A percentile compares a stretch with the other conserved stretches of the same genome.
Conservation (phyloP, 169 alveolate species). For the Fabrea salina region DNA sequence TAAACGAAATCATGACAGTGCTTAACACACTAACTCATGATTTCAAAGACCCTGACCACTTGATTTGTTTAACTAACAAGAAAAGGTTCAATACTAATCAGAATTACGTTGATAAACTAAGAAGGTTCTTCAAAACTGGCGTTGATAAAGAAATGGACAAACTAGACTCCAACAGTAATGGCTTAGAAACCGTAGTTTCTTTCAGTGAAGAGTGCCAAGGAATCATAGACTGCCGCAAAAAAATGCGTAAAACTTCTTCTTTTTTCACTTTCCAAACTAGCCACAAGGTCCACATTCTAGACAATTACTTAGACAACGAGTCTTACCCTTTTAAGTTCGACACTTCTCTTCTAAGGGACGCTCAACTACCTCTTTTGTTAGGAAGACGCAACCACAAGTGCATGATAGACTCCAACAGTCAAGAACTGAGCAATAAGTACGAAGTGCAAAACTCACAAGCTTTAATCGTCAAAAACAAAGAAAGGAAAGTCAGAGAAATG, state of each 20-base stretch:
- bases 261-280: neutral
- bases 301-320: neutral
- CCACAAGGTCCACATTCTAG: neutral
- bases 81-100: too few relatives aligned
- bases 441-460: too few relatives aligned
- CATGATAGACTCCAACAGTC: neutral
- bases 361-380: neutral
- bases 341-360: neutral
- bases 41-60: neutral
- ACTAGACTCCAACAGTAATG: too few relatives aligned
- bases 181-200: too few relatives aligned
- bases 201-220: too few relatives aligned
- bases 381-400: neutral
- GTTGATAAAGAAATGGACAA: neutral
- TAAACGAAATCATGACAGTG: neutral
- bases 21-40: neutral
- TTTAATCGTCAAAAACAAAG: too few relatives aligned
- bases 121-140: neutral
- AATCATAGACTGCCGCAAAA: neutral
- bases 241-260: neutral
- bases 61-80: neutral
- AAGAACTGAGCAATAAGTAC: too few relatives aligned
- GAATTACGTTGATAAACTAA: too few relatives aligned
- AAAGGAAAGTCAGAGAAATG: too few relatives aligned
- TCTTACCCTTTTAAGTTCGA: neutral